Evolutionary conservation across 495 filamentous ascomycete genomes (phyloP).

Genomic region (Hyaloscypha hepaticicola): DNA sequence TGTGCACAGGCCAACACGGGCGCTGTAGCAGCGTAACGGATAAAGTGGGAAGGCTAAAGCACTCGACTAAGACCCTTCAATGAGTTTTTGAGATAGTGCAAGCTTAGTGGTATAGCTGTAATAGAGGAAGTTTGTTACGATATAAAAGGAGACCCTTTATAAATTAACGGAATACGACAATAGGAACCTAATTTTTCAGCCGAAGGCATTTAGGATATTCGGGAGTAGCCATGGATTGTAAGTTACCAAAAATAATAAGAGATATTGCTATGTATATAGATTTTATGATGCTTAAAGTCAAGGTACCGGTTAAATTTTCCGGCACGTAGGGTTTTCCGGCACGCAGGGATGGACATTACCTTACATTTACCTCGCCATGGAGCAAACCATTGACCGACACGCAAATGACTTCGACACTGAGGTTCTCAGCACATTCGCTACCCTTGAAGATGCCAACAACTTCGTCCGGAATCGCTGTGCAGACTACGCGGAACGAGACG

Average conservation of each 20-base stretch:
- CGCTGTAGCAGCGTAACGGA: no score
- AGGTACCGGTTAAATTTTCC: no score
- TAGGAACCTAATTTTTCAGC: no score
- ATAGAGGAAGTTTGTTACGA: slow-evolving; percentile 29
- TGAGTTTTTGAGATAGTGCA: slow-evolving; percentile 29
- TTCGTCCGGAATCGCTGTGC: background rate
- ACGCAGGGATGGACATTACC: no score
- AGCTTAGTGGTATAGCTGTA: slow-evolving; percentile 30
- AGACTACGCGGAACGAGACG: background rate
- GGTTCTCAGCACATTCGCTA: background rate
- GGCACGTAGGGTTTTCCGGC: no score
- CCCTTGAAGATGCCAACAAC: background rate
- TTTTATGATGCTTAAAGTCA: no score
- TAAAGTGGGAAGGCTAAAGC: slow-evolving; percentile 9
- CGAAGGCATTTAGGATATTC: no score
- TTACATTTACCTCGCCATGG: background rate
- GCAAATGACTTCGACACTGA: background rate
- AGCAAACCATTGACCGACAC: background rate
- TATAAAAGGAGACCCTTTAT: slow-evolving; percentile 32
- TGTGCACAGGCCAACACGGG: no score
- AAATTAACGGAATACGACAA: no score
- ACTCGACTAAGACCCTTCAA: slow-evolving; percentile 14
- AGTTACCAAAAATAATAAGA: no score
- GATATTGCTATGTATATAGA: no score
- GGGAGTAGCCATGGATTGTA: no score